These are phyloP conservation scores for Termitomyces sp. DNA, from an alignment of 768 basidiomycete genomes.

Conservation along the genomic window DNA sequence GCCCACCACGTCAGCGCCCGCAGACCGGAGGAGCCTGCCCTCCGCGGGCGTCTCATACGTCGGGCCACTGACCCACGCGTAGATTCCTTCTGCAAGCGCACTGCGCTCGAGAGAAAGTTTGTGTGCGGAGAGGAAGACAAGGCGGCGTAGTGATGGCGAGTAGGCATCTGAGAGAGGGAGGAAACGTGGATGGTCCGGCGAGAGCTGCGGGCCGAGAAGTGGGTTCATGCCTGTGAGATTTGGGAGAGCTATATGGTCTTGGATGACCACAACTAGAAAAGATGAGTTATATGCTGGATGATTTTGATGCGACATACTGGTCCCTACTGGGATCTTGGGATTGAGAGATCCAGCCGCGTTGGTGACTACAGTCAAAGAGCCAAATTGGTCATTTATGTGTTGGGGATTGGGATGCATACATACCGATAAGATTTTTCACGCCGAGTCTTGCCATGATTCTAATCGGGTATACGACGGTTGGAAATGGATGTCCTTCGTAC, in stretches of 20 bases:
- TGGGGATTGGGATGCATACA: constrained; percentile 17
- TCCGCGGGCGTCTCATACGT: constrained; percentile 90
- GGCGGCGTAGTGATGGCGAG: constrained; percentile 61
- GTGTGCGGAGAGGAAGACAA: constrained; percentile 69
- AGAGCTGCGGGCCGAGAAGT: constrained; percentile 65
- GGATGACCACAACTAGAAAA: constrained; percentile 68
- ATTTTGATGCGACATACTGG: constrained; percentile 44
- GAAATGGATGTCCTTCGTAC: constrained; percentile 77
- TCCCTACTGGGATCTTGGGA: constrained; percentile 68
- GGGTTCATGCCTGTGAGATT: constrained; percentile 75
- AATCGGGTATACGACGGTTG: constrained; percentile 73
- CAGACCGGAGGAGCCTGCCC: constrained; percentile 66
- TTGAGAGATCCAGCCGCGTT: constrained; percentile 87
- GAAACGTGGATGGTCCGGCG: constrained; percentile 64
- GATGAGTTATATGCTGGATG: constrained; percentile 8
- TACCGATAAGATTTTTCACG: constrained; percentile 70
- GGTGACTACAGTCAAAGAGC: constrained; percentile 49
- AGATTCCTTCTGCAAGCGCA: constrained; percentile 74
- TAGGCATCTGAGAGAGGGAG: constrained; percentile 83
- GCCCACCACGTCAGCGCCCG: constrained; percentile 87
- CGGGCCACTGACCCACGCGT: constrained; percentile 89
- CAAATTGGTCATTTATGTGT: neutral
- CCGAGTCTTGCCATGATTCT: constrained; percentile 76
- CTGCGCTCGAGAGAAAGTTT: constrained; percentile 45
- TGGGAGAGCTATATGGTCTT: constrained; percentile 81